phyloP scores from a whole-genome alignment of 257 asterid genomes.

The Ligustrum vulgare region DNA sequence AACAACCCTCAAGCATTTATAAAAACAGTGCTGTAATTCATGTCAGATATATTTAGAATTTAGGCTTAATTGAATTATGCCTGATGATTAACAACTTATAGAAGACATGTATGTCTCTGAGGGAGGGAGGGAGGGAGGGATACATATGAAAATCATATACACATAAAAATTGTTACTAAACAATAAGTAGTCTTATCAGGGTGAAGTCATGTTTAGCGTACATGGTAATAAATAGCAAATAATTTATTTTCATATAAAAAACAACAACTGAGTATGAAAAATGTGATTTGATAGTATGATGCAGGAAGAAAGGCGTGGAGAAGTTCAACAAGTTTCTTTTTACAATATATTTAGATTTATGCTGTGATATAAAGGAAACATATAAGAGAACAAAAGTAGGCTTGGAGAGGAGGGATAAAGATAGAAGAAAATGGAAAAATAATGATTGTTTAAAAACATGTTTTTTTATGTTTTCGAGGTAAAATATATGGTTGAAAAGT shows the following conservation, averaged over 20 bases:
- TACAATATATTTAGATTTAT: neutral
- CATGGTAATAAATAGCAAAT: neutral
- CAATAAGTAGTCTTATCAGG: conserved; percentile 15
- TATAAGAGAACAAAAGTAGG: neutral
- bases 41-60: neutral
- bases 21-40: neutral
- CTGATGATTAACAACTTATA: conserved; percentile 7
- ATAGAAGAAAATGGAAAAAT: neutral
- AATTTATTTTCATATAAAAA: neutral
- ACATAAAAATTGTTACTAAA: conserved; percentile 1
- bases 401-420: neutral
- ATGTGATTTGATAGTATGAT: neutral
- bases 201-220: conserved; percentile 9
- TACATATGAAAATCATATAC: conserved; percentile 10
- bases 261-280: neutral
- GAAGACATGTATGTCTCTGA: neutral
- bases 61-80: neutral
- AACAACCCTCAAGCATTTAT: neutral
- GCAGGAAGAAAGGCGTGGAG: conserved; percentile 8
- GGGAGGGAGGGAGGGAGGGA: too few species aligned
- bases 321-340: conserved; percentile 5
- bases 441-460: too few species aligned
- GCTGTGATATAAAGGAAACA: neutral
- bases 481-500: too few species aligned
- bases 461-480: too few species aligned